phyloP scores from a whole-genome alignment of 148 eudicot genomes.

The Limonium bicolor region DNA sequence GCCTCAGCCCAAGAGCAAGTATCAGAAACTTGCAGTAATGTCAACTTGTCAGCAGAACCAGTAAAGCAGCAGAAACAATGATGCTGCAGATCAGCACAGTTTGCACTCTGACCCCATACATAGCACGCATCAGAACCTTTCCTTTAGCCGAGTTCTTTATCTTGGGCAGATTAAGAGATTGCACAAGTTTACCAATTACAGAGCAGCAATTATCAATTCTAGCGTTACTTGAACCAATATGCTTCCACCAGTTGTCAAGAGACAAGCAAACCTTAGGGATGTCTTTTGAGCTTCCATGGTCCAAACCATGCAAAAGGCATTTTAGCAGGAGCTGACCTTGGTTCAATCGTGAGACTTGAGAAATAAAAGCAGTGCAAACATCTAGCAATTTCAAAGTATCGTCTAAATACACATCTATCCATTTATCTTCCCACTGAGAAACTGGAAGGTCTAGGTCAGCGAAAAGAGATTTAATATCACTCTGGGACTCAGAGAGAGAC shows the following conservation, averaged over 20 bases:
- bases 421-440: conserved; percentile 73
- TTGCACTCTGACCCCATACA: conserved; percentile 71
- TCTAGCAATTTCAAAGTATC: conserved; percentile 75
- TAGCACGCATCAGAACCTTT: conserved; percentile 68
- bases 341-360: conserved; percentile 54
- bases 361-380: conserved; percentile 53
- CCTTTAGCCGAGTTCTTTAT: conserved; percentile 77
- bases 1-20: conserved; percentile 56
- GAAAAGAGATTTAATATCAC: conserved; percentile 50
- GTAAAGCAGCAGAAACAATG: conserved; percentile 55
- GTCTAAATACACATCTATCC: conserved; percentile 87
- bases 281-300: conserved; percentile 16
- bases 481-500: conserved; percentile 50
- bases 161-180: conserved; percentile 54
- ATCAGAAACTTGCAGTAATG: conserved; percentile 32
- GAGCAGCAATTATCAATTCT: conserved; percentile 46
- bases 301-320: conserved; percentile 32
- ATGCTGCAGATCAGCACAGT: conserved; percentile 48
- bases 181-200: conserved; percentile 32
- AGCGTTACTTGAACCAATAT: conserved; percentile 32
- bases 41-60: conserved; percentile 36
- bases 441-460: conserved; percentile 74
- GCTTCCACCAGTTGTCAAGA: conserved; percentile 64
- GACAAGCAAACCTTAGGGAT: conserved; percentile 34
- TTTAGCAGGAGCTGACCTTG: conserved; percentile 65